Evolutionary conservation across 1,139 yeast genomes (phyloP), one percentile per base, ranked within the genome.

Genomic region (Taphrina confusa): DNA sequence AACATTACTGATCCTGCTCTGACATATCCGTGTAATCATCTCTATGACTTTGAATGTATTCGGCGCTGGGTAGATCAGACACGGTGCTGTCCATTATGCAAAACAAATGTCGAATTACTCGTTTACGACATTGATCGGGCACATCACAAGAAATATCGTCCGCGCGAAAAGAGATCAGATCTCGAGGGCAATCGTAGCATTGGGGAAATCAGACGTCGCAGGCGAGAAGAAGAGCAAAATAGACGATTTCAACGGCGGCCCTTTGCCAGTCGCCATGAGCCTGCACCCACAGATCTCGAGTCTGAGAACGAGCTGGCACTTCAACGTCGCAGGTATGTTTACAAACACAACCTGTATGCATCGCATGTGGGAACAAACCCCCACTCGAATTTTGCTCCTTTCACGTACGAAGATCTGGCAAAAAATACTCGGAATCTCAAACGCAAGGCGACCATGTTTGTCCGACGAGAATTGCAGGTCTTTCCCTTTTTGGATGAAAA

Each of bases 321-420:
- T 12, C 16, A 54, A 25, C 46, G 60, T n/a, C 33, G 60, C 11
- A n/a, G 34, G 14, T 46, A 14, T 12, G 54, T 56, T 25, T 56
- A 56, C 28, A 8, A 30, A 6, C 30, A 56, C 23, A 11, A 28
- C 3, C 46, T 56, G 8, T 18, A 14, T 16, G 37, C 60, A 11
- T 31, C 42, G 16, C 51, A 56, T 30, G 54, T 56, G 4, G 60
- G 54, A 37, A 39, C 60, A 5, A 56, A 56, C 20, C 37, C 40
- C 2, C 45, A 34, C 20, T 42, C 58, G 45, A 45, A 46, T n/a
- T 54, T 54, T 37, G 36, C 39, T 18, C 16, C 58, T 2, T 54
- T 54, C 44, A 44, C 23, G 4, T 25, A 28, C 8, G 23, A 23
- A 14, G 58, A 54, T 22, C 20, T 42, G 1, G 18, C 22, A 34